Evolutionary conservation across 164 flowering plant genomes (phyloP), one percentile per base, ranked within the genome.

Genomic region (Euptelea pleiosperma): DNA sequence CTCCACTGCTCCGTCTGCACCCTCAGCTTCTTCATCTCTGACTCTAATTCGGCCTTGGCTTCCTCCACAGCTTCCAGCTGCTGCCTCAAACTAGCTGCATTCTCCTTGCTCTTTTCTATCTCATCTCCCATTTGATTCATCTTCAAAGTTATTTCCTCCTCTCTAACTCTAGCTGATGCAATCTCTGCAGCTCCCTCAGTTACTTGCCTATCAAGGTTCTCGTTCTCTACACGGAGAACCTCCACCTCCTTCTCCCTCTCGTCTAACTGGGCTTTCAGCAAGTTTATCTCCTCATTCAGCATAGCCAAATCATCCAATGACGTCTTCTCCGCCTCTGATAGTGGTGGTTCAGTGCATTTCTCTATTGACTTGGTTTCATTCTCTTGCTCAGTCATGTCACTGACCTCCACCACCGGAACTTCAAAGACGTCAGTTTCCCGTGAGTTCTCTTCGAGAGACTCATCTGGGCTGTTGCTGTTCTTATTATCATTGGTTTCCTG

Each of bases 1-100:
- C 96, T 84, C 98, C 96, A 92, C 68, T 93, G 99, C 49, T 93
- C 97, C 3, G 84, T 67, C 69, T 93, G 99, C 65, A 93, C 99
- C 70, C 80, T 88, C 57, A 90, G 41, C 58, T 75, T 81, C 76
- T 89, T 82, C 70, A 93, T 48, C 69, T 93, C 99, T 25, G 82
- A 70, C 61, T 92, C 98, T 71, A 85, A 41, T 56, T 73, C 90
- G 3, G 76, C 54, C 56, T 75, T 83, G 3, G 79, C 79, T 16
- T 58, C 75, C 52, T 79, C 86, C 8, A 77, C 78, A 6, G 79
- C 79, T 55, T 84, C 84, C 11, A 86, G 65, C 71, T 84, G 77
- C 64, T 84, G 85, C 22, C 71, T 65, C 34, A 79, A 65, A 2
- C 80, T 59, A 8, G 64, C 75, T 6, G 43, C 79, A 30, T 45